Evolutionary conservation across 2,329 filamentous ascomycete species (phyloP).

Genomic region (Alternaria sp.): DNA sequence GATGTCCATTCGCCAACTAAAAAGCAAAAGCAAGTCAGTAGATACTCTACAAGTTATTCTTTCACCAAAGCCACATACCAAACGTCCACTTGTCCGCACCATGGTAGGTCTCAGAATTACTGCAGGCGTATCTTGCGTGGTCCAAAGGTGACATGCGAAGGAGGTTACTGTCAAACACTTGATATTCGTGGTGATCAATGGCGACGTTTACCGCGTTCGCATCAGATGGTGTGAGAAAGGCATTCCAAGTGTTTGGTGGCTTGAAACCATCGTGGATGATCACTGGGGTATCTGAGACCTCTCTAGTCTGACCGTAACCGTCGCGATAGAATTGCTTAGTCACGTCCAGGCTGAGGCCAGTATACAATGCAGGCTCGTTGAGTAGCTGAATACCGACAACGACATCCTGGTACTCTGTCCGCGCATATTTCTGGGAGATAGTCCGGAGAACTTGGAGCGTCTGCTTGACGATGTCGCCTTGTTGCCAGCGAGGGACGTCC

Average conservation of each 20-base stretch:
- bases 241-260: slow-evolving; percentile 66
- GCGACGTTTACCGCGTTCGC: slow-evolving; percentile 63
- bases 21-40: slow-evolving; percentile 24
- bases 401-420: slow-evolving; percentile 63
- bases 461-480: slow-evolving; percentile 58
- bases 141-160: slow-evolving; percentile 60
- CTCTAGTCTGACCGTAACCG: slow-evolving; percentile 59
- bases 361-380: slow-evolving; percentile 62
- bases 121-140: slow-evolving; percentile 66
- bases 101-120: slow-evolving; percentile 59
- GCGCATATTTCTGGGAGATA: slow-evolving; percentile 66
- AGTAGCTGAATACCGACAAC: slow-evolving; percentile 66
- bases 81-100: slow-evolving; percentile 68
- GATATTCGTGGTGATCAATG: slow-evolving; percentile 74
- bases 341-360: slow-evolving; percentile 56
- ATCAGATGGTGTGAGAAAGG: slow-evolving; percentile 63
- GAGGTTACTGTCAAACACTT: slow-evolving; percentile 65
- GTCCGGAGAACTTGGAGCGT: slow-evolving; percentile 65
- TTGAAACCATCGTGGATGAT: slow-evolving; percentile 68
- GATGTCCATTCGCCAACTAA: slow-evolving; percentile 74
- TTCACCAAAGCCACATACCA: slow-evolving; percentile 14
- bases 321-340: slow-evolving; percentile 65
- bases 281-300: slow-evolving; percentile 59
- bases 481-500: slow-evolving; percentile 56
- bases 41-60: background rate